Evolutionary conservation across 768 basidiomycete genomes (phyloP), one percentile per base, ranked within the genome.

Genomic region (Boletus bicolor): DNA sequence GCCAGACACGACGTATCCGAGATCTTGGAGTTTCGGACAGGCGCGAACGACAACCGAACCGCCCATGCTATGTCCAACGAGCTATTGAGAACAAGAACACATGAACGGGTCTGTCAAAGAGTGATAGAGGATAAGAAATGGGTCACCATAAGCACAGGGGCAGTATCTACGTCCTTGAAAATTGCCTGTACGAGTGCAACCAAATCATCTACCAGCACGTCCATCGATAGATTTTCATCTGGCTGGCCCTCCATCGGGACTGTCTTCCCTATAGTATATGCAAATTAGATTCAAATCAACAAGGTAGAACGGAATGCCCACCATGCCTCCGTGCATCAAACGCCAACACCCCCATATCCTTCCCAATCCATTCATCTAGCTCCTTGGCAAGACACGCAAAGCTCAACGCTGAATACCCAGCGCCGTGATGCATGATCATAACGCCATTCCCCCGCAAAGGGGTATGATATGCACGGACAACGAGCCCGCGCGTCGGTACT

Each of bases 41-140:
- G 86, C 80, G 5, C 85, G 82, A 8, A 89, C 83, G 21, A 91
- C 81, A 4, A 97, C 94, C 0, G 94, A 87, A 26, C 95, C 96
- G 14, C 97, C 97, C 89, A 99, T 96, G 55, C 92, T 95, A 68
- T 99, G 97, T 0, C 97, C 97, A 9, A 97, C 80, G 7, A 97
- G 80, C 89, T 92, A 49, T 52, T 8, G 36, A n/a, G 14, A 30
- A 32, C 28, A 39, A 37, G 37, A 41, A 30, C 7, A 36, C 7
- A 24, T 45, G 41, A 54, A 42, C 34, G 54, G 7, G 42, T 34
- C 19, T 48, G 26, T 30, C 15, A 21, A 45, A 21, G 15, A 30
- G 36, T 45, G 21, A 14, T 39, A 32, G 12, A 35, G 24, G 5
- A 49, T 17, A 3, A 4, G 17, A 36, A 34, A 8, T 0, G 14